Base-by-base conservation (phyloP, 169 alveolate genomes). In the Babesia gibsoni region DNA sequence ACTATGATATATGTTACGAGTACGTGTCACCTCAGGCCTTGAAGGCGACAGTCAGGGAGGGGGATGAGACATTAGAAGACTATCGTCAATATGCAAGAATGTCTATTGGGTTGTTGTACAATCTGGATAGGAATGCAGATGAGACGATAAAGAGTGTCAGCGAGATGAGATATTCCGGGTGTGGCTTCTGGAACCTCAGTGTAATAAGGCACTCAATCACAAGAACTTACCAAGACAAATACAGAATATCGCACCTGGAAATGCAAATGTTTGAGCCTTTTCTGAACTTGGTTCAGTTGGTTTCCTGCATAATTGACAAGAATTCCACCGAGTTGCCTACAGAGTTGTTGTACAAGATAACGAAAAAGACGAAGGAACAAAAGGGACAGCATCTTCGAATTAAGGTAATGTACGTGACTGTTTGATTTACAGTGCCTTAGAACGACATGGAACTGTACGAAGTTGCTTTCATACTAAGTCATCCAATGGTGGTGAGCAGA, bases 381-480 rank as follows among this genome's bases (percentile, higher is more conserved):
- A 54, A 52, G 52, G 16, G 27, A 14, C 50, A 73, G 10, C 37
- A 1, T 0, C 49, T 64, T n/a, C 32, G 25, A 27, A 67, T 73
- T 5, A 64, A 49, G 84, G 84, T 73, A 50, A n/a, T 54, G 10
- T 0, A 6, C 1, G 22, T 1, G 14, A 50, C 16, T 56, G n/a
- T 54, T 2, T 2, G 53, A 20, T 0, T 16, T n/a, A 3, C 9
- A 0, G 2, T 1, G 9, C 41, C 6, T 3, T 9, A 75, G 80
- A 68, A 75, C 45, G 84, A 75, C 32, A 66, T 66, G 77, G 84
- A 75, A n/a, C 45, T 75, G 32, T 75, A 65, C 57, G 74, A 75
- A 33, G 49, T 75, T 25, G 49, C 84, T 3, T 75, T 75, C 58
- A 66, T 75, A 12, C 63, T 75, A 35, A 58, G 80, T 46, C 56